A percentile compares a stretch with the other conserved stretches of the same genome.
Conservation (phyloP, 202 grass and related monocot species). For the Setaria italica region DNA sequence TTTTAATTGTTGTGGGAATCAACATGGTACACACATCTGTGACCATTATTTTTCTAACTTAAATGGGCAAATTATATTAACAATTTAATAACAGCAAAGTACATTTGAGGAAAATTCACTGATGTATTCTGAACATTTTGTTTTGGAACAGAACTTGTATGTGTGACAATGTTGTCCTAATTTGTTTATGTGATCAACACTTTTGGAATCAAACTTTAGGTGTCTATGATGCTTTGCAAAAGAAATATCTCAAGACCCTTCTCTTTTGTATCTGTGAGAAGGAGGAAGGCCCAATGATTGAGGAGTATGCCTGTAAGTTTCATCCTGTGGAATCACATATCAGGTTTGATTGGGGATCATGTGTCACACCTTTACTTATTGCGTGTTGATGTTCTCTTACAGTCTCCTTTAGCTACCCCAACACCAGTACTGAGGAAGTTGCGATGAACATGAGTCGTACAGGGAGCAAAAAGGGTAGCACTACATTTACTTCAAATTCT, state of each 20-base stretch:
- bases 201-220: slow-evolving; percentile 59
- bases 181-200: slow-evolving; percentile 34
- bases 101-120: neutral
- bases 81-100: neutral
- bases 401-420: slow-evolving; percentile 97
- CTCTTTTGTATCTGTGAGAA: slow-evolving; percentile 95
- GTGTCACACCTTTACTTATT: slow-evolving; percentile 30
- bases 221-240: slow-evolving; percentile 95
- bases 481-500: slow-evolving; percentile 79
- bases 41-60: neutral
- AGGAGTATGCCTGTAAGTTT: slow-evolving; percentile 90
- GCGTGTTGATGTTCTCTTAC: slow-evolving; percentile 23
- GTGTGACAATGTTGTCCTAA: slow-evolving; percentile 17
- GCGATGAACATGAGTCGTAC: slow-evolving; percentile 88
- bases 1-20: slow-evolving; percentile 9
- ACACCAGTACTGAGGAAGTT: slow-evolving; percentile 71
- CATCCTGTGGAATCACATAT: slow-evolving; percentile 10
- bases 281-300: slow-evolving; percentile 82
- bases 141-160: neutral
- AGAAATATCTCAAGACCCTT: slow-evolving; percentile 98
- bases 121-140: neutral
- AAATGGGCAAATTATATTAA: neutral
- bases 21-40: slow-evolving; percentile 1
- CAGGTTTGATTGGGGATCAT: slow-evolving; percentile 36
- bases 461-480: slow-evolving; percentile 74